Base-by-base conservation (phyloP, 2,329 filamentous ascomycete species). In the Corniculantispora saksenae region DNA sequence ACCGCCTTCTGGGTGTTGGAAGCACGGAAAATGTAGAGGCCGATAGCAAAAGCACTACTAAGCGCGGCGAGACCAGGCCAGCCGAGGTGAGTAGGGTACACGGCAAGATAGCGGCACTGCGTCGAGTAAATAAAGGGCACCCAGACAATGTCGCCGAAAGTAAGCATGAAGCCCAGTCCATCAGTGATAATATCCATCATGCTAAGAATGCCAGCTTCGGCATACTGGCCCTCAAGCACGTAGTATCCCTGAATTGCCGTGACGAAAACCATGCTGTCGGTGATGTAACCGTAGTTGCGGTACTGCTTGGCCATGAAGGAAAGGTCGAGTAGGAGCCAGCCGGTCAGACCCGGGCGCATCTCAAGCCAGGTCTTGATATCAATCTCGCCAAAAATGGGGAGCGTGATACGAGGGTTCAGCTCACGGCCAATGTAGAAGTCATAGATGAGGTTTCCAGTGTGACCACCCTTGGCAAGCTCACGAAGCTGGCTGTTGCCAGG, bases 341-440 rank as follows among this genome's bases (percentile, higher is more conserved):
- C 92, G 2, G 95, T 85, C 79, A 97, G 84, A 38, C 94, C 94
- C 0, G 94, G 93, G 9, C 94, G 89, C 75, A 97, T 84, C 77
- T 97, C 94, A 75, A 91, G 90, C 78, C 89, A 97, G 27, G 88
- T 84, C 78, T 97, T 97, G 79, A 97, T 91, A 72, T 97, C 94
- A 61, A 97, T 83, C 67, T 92, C 90, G 67, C 92, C 92, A 66
- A 97, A 82, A 48, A 95, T 76, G 0, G 93, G 93, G 19, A 97
- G 78, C 0, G 83, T 87, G 64, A 95, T 76, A 53, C 93, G 91
- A 3, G 94, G 94, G 78, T 97, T 97, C 64, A 97, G 88, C 75
- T 97, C 94, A 23, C 94, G 91, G n/a, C 94, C 94, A 68, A 97
- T 97, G 78, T 92, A 97, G 85, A 92, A 97, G 78, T 97, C 94